Conservation (phyloP, 2,329 filamentous ascomycete species). For the Pyrenochaeta sp. region DNA sequence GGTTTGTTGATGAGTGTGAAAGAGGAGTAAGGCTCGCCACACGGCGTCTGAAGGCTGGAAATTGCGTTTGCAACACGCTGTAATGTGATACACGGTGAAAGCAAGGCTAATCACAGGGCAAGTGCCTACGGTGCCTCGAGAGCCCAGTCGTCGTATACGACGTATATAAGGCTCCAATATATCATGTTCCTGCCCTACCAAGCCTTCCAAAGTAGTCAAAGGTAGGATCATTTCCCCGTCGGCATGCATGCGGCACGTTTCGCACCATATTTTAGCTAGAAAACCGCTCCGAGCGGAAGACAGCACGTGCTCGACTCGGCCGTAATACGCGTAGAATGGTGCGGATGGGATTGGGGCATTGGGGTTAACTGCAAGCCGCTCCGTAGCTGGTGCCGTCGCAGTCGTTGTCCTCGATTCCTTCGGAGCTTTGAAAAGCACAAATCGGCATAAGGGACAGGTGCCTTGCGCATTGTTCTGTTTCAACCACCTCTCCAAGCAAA, state of each 20-base stretch:
- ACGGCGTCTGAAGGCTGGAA: background rate
- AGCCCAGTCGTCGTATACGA: background rate
- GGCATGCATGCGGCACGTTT: background rate
- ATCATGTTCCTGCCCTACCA: background rate
- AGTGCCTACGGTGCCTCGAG: background rate
- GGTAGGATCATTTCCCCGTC: background rate
- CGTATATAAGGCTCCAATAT: background rate
- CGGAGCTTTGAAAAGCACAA: background rate
- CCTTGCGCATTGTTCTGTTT: background rate
- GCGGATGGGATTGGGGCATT: background rate
- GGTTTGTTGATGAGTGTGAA: background rate
- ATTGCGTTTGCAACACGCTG: background rate
- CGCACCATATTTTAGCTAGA: background rate
- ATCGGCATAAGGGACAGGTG: background rate
- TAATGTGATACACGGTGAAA: background rate
- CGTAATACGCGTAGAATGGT: background rate
- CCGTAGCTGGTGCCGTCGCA: no score
- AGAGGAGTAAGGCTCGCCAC: background rate
- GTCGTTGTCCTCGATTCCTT: background rate
- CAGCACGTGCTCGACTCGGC: background rate
- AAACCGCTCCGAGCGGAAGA: background rate
- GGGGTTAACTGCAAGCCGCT: background rate
- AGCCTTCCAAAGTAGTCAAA: background rate
- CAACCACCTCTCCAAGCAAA: background rate
- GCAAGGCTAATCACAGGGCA: background rate